A percentile compares a stretch with the other conserved stretches of the same genome.
phyloP scores from a whole-genome alignment of 176 grass and related monocot species.

The Bothriochloa decipiens region DNA sequence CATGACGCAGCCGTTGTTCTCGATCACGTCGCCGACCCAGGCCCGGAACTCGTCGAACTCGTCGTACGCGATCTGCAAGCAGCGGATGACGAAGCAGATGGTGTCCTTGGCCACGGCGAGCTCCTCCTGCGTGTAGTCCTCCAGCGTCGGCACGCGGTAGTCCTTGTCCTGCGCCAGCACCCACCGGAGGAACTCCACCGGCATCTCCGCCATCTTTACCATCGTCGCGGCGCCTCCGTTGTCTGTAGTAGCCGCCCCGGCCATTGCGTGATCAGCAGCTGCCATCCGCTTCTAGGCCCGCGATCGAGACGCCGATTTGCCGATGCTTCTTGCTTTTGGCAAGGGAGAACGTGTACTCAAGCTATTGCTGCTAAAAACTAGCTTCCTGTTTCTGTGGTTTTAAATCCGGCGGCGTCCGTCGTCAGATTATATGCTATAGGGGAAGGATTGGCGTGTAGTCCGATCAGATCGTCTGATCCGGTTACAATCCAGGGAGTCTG shows the following conservation, averaged over 20 bases:
- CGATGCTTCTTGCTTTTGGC: not conserved
- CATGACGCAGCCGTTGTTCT: not conserved
- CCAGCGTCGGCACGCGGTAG: conserved; percentile 6
- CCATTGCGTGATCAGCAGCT: not conserved
- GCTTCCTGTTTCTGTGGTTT: no score
- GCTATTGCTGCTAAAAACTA: no score
- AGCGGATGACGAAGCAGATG: not conserved
- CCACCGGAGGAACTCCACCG: not conserved
- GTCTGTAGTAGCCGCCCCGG: not conserved
- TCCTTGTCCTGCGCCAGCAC: not conserved
- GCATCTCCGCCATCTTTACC: not conserved
- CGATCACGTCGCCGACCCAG: not conserved
- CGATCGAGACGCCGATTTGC: not conserved
- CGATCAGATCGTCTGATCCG: no score
- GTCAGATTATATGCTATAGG: no score
- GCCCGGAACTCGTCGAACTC: conserved; percentile 14
- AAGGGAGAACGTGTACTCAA: no score
- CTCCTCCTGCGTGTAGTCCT: conserved; percentile 7
- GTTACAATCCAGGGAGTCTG: no score
- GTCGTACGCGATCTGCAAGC: not conserved
- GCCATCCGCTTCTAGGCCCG: not conserved
- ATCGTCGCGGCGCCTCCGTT: not conserved
- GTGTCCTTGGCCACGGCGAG: not conserved
- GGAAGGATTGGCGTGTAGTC: no score
- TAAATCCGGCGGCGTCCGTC: no score